phyloP scores from a whole-genome alignment of 176 grass and related monocot species.

The Leersia perrieri region DNA sequence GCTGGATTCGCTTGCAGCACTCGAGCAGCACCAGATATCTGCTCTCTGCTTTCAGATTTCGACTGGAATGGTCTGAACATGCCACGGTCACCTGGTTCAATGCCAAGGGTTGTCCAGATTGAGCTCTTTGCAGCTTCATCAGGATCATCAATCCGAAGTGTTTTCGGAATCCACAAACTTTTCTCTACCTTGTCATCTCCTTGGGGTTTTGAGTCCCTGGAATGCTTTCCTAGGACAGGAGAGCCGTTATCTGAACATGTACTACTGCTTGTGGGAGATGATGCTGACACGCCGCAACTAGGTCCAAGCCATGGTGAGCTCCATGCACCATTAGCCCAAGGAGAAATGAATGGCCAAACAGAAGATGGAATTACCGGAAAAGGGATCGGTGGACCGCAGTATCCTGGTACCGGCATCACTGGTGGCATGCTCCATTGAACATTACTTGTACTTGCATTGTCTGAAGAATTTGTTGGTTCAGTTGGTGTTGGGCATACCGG shows the following conservation, averaged over 20 bases:
- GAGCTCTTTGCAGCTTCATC: slow-evolving; percentile 89
- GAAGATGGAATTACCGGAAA: slow-evolving; percentile 45
- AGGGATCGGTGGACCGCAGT: slow-evolving; percentile 38
- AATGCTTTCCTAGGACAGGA: slow-evolving; percentile 68
- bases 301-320: slow-evolving; percentile 50
- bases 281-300: neutral
- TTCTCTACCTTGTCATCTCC: slow-evolving; percentile 36
- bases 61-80: slow-evolving; percentile 63
- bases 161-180: slow-evolving; percentile 68
- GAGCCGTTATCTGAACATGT: slow-evolving; percentile 27
- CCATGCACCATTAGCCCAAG: slow-evolving; percentile 56
- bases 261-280: slow-evolving; percentile 32
- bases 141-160: slow-evolving; percentile 66
- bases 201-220: slow-evolving; percentile 44
- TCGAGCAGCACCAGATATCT: slow-evolving; percentile 12
- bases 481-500: slow-evolving; percentile 43
- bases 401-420: slow-evolving; percentile 34
- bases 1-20: slow-evolving; percentile 77
- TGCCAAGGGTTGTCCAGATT: slow-evolving; percentile 71
- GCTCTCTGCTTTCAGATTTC: slow-evolving; percentile 37
- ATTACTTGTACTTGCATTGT: slow-evolving; percentile 26
- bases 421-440: slow-evolving; percentile 45
- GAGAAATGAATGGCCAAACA: slow-evolving; percentile 61
- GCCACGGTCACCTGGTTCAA: slow-evolving; percentile 45
- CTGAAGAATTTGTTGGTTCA: slow-evolving; percentile 37